Evolutionary conservation across 2,329 filamentous ascomycete genomes (phyloP), one percentile per base, ranked within the genome.

Genomic region (Stagonosporopsis cucurbitacearum): DNA sequence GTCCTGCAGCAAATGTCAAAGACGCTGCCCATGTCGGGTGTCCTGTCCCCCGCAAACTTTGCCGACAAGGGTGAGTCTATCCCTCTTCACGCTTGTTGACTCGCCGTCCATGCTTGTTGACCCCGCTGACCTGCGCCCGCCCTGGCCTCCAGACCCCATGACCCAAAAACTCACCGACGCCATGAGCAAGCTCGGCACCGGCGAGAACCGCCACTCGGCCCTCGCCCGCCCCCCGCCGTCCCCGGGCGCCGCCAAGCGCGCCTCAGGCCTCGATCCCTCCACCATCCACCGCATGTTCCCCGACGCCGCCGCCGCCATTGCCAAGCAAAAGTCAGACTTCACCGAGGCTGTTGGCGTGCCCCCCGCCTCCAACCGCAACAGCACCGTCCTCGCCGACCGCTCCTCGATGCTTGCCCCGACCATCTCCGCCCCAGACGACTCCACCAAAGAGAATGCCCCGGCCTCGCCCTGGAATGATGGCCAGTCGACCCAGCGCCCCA

Each of bases 231-330:
- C 89, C 60, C 89, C 90, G 35, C 86, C 89, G 52, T 91, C 89
- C 45, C 86, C 92, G 12, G 72, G 73, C 50, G 86, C 88, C 47
- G 66, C 48, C 23, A 98, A 97, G 81, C 88, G 95, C 66, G 95
- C 96, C 75, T 98, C 95, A 41, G 92, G 90, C n/a, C 86, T 99
- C 53, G 94, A 98, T 73, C 84, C 91, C 5, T 92, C 89, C 28
- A 96, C 92, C 22, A 97, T 99, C 78, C 96, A 96, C 77, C 92
- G 92, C 69, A 98, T 99, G 95, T 99, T 99, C 76, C 95, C 95
- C 6, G 95, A 99, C 80, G 95, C 95, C 40, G 95, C 95, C 13
- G 94, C 94, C 37, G 95, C 95, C n/a, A 98, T 99, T 75, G 94
- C 94, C 23, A 96, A 95, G 58, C 94, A 99, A 77, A 97, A 97